Base-by-base conservation (phyloP, 202 grass and related monocot species). In the Miscanthus sacchariflorus region DNA sequence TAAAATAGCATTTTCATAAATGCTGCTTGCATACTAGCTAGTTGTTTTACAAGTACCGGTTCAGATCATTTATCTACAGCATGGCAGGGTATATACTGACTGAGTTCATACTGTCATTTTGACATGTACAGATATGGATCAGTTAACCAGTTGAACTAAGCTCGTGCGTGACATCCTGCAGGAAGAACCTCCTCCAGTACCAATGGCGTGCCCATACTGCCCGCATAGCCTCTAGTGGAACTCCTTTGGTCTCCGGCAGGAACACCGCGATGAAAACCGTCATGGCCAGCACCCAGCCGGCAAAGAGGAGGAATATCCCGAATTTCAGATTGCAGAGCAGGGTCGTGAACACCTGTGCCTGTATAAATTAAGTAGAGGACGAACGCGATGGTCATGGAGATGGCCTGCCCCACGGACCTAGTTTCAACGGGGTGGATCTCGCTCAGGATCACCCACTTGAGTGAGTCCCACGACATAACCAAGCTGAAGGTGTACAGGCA, bases 351-450 rank as follows among this genome's bases (percentile, higher is more conserved):
- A 69, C 77, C 88, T 98, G 91, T 38, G 89, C 64, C 88, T 98
- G 83, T 19, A 49, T 66, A 79, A 98, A 33, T 33, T 33, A 33
- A 98, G 40, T 87, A 86, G 78, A 89, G 82, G 25, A 84, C 78
- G 24, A 95, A 85, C 70, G 45, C 81, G n/a, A 94, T 44, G 12
- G 95, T 91, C 13, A 90, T 54, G 54, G 27, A 88, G 30, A 90
- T 74, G 25, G 88, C 90, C 80, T 95, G 91, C 56, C 88, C 95
- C 2, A 93, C 91, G 21, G 95, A 95, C 27, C 93, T 74, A 19
- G 95, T 72, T 68, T 98, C 95, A 71, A 98, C 76, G 0, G 95
- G 95, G 76, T 87, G 95, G 45, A 95, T 94, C 84, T 98, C 91
- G 58, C 84, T 88, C 0, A 90, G 93, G 1, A 98, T 76, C 28